phyloP scores from a whole-genome alignment of 208 protist species.

The Leishmania tarentolae region DNA sequence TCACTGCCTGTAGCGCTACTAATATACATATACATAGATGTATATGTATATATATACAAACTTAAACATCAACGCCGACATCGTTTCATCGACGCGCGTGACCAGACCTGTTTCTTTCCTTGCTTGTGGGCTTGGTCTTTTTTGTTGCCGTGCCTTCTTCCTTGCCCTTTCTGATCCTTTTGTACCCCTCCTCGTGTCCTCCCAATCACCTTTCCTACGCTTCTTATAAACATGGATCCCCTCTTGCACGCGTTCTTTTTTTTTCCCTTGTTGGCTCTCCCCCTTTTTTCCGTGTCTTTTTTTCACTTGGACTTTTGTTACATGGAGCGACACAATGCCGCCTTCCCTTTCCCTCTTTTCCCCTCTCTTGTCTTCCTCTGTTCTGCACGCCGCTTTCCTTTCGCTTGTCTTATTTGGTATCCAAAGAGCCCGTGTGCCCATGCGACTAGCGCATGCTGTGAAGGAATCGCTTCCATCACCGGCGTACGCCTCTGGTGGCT shows the following conservation, averaged over 20 bases:
- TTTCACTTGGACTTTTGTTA: neutral
- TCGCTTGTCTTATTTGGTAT: neutral
- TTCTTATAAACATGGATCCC: constrained; percentile 7
- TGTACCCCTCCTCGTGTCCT: neutral
- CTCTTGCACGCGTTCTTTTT: neutral
- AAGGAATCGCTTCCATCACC: neutral
- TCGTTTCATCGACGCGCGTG: neutral
- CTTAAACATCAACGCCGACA: neutral
- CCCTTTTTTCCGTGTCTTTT: neutral
- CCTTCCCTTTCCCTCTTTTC: neutral
- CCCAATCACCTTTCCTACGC: neutral
- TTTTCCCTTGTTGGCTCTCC: neutral
- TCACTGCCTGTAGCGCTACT: neutral
- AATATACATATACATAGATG: neutral
- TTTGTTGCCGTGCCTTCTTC: neutral
- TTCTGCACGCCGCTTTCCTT: neutral
- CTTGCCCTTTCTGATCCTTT: neutral
- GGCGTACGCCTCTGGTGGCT: neutral
- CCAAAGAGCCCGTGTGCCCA: neutral
- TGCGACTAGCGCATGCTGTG: neutral
- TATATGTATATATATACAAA: neutral
- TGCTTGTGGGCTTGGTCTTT: neutral
- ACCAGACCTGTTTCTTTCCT: neutral
- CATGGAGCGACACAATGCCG: neutral
- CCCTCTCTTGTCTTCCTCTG: neutral